Evolutionary conservation across 257 asterid genomes (phyloP), one percentile per base, ranked within the genome.

Genomic region (Pogostemon cablin): DNA sequence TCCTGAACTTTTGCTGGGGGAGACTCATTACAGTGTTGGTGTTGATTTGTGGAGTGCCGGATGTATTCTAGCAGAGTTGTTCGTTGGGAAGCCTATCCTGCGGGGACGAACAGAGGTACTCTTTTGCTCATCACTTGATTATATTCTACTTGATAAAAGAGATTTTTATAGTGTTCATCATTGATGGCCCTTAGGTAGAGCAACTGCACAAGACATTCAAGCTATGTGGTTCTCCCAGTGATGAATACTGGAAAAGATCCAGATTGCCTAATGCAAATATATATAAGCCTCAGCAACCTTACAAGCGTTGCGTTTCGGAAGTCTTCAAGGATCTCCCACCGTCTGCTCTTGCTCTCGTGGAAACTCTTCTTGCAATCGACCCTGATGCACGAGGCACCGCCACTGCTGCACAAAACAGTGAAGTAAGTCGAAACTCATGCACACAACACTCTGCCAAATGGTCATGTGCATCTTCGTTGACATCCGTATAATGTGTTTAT

Each of bases 41-140:
- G 96, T 92, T 74, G 98, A 92, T 80, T 77, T 92, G 71, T 92
- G 98, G 98, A 89, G 96, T 54, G 90, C 96, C 47, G 98, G 98
- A 37, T 92, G 98, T 81, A 90, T 92, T 80, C 84, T 92, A 72
- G 95, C 92, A 3, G 96, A 92, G 74, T 79, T 92, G 73, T 83
- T 87, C 32, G 73, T 84, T 4, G 96, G 96, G 74, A 92, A 84
- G 71, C 98, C 98, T 9, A 90, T 92, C 66, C 69, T 92, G 75
- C 91, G 91, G 20, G 98, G 98, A 20, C 84, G 96, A 68, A 92
- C 98, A 42, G 98, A 92, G 96, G 98, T 92, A 77, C 44, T 50
- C 38, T 54, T 54, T 7, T 7, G 32, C 61, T 25, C 25, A 15
- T 35, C 43, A 57, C 35, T 10, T 57, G 10, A 37, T 34, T 0